Evolutionary conservation across 495 filamentous ascomycete species (phyloP).

Genomic region (Peziza echinospora): DNA sequence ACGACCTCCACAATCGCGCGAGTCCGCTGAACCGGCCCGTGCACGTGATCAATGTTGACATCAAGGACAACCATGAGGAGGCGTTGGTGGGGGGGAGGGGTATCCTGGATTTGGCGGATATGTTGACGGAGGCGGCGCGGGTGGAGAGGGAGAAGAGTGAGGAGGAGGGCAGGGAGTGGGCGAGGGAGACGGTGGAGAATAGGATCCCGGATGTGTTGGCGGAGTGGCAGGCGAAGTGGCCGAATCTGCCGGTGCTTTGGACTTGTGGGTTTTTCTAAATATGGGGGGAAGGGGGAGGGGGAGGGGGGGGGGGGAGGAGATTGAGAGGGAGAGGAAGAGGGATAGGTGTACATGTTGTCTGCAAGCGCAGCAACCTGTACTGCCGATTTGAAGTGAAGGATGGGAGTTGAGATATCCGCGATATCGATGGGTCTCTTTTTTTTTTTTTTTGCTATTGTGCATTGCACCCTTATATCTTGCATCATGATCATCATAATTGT

Average conservation of each 20-base stretch:
- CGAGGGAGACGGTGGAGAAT: slow-evolving; percentile 67
- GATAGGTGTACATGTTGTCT: too few relatives aligned
- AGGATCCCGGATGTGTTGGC: slow-evolving; percentile 79
- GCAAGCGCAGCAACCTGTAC: too few relatives aligned
- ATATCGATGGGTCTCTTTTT: too few relatives aligned
- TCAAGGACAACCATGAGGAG: slow-evolving; percentile 96
- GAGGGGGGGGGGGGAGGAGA: too few relatives aligned
- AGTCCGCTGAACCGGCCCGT: slow-evolving; percentile 70
- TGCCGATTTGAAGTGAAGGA: too few relatives aligned
- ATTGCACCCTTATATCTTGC: too few relatives aligned
- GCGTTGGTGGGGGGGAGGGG: slow-evolving; percentile 74
- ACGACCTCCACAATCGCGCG: slow-evolving; percentile 72
- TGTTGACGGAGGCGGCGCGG: slow-evolving; percentile 58
- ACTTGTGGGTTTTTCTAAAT: slow-evolving; percentile 79
- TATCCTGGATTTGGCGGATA: slow-evolving; percentile 77
- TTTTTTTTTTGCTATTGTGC: too few relatives aligned
- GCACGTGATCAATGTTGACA: slow-evolving; percentile 94
- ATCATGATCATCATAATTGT: too few relatives aligned
- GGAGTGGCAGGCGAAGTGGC: slow-evolving; percentile 93
- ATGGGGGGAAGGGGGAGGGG: too few relatives aligned
- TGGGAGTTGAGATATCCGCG: too few relatives aligned
- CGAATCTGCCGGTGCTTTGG: slow-evolving; percentile 76
- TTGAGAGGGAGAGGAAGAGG: too few relatives aligned
- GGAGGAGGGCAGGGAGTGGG: slow-evolving; percentile 36
- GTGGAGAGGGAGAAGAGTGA: slow-evolving; percentile 51